Percentiles rank a stretch among this genome's conserved stretches.
Conservation (phyloP, 2,329 filamentous ascomycete species). For the Phialophora macrospora region DNA sequence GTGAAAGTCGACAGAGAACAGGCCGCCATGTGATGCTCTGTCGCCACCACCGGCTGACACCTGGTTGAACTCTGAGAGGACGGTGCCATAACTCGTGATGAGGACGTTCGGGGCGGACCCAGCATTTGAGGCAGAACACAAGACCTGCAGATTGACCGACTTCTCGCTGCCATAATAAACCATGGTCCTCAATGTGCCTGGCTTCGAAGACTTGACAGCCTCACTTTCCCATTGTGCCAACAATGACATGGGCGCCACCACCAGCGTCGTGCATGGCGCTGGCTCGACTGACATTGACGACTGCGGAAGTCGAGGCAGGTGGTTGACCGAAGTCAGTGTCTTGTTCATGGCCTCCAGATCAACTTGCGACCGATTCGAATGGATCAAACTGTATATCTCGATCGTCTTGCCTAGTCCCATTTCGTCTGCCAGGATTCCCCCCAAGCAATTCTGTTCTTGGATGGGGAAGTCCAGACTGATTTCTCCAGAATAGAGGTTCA, state of each 20-base stretch:
- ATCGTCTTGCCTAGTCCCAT: conserved; percentile 99
- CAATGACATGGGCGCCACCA: conserved; percentile 95
- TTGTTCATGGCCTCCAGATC: conserved; percentile 42
- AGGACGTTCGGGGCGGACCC: conserved; percentile 82
- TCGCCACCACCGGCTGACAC: conserved; percentile 70
- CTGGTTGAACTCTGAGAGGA: conserved; percentile 86
- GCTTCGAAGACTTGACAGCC: conserved; percentile 83
- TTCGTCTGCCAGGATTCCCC: conserved; percentile 89
- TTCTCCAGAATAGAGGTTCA: conserved; percentile 96
- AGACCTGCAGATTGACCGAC: conserved; percentile 71
- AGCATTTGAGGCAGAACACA: conserved; percentile 77
- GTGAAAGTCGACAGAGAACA: conserved; percentile 95
- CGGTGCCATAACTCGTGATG: conserved; percentile 91
- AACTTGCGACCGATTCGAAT: conserved; percentile 73
- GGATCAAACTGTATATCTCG: conserved; percentile 93
- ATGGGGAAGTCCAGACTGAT: conserved; percentile 87
- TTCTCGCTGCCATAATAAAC: conserved; percentile 95
- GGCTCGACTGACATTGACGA: conserved; percentile 63
- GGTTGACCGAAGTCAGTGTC: conserved; percentile 58
- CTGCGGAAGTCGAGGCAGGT: conserved; percentile 66
- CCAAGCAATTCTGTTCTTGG: conserved; percentile 92
- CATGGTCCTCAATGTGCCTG: conserved; percentile 79
- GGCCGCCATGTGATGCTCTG: conserved; percentile 67
- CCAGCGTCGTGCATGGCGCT: conserved; percentile 87
- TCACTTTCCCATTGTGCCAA: conserved; percentile 98